phyloP scores from a whole-genome alignment of 768 basidiomycete genomes.

The Termitomyces sp. region DNA sequence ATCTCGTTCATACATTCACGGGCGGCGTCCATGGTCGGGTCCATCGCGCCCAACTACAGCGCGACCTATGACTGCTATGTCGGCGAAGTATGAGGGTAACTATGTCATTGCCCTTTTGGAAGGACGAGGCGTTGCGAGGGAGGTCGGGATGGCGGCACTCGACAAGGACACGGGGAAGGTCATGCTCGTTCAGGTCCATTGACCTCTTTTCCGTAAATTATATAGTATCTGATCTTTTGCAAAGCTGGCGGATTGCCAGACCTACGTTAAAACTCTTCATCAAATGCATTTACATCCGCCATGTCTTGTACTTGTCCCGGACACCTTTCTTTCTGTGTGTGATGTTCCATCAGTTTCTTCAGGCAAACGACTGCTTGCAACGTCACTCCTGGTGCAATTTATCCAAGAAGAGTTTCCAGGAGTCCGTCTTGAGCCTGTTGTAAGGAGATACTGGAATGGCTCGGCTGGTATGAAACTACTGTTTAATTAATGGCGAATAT shows the following conservation, averaged over 20 bases:
- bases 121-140: constrained; percentile 72
- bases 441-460: constrained; percentile 85
- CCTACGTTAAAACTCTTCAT: constrained; percentile 84
- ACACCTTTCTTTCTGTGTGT: constrained; percentile 65
- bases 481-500: background rate
- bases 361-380: constrained; percentile 36
- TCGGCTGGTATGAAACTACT: constrained; percentile 45
- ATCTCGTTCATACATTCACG: background rate
- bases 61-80: constrained; percentile 62
- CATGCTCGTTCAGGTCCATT: constrained; percentile 68
- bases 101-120: constrained; percentile 70
- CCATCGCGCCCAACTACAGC: constrained; percentile 57
- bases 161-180: constrained; percentile 74
- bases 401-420: constrained; percentile 72
- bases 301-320: constrained; percentile 69
- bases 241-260: constrained; percentile 81
- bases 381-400: constrained; percentile 66
- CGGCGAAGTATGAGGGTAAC: constrained; percentile 51
- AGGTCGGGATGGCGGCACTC: constrained; percentile 86
- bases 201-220: background rate
- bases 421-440: constrained; percentile 62
- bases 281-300: constrained; percentile 80
- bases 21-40: constrained; percentile 43
- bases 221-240: constrained; percentile 1
- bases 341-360: constrained; percentile 42